A percentile compares a stretch with the other conserved stretches of the same genome.
These are phyloP conservation scores for Xeromyces bisporus DNA, from an alignment of 495 filamentous ascomycete genomes.

Conservation along the genomic window DNA sequence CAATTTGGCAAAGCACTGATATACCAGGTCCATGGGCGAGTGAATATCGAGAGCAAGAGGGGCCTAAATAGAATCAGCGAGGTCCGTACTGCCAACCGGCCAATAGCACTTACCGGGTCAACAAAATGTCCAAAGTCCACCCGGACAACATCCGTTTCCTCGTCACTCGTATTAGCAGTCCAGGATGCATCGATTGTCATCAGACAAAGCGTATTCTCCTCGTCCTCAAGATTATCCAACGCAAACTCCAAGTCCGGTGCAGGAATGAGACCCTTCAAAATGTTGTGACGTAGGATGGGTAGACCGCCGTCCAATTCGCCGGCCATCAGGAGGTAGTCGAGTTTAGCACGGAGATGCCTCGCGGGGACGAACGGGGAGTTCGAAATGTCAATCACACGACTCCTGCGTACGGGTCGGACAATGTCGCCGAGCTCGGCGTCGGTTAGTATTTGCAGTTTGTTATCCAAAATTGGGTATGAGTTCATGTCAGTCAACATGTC, in stretches of 20 bases:
- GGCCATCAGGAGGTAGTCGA: slow-evolving; percentile 62
- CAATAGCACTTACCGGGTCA: slow-evolving; percentile 44
- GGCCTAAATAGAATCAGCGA: slow-evolving; percentile 28
- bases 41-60: slow-evolving; percentile 77
- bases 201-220: slow-evolving; percentile 55
- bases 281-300: slow-evolving; percentile 59
- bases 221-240: slow-evolving; percentile 61
- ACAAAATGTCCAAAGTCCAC: slow-evolving; percentile 78
- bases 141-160: slow-evolving; percentile 14
- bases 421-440: slow-evolving; percentile 77
- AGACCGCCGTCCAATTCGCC: slow-evolving; percentile 88
- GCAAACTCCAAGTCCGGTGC: slow-evolving; percentile 91
- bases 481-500: slow-evolving; percentile 94
- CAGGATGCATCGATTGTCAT: slow-evolving; percentile 51
- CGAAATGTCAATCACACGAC: slow-evolving; percentile 77
- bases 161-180: slow-evolving; percentile 36
- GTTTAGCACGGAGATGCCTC: slow-evolving; percentile 53
- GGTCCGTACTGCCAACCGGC: neutral
- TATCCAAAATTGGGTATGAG: slow-evolving; percentile 87
- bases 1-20: slow-evolving; percentile 92
- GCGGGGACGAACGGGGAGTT: slow-evolving; percentile 62
- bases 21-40: slow-evolving; percentile 87
- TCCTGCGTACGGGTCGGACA: slow-evolving; percentile 50
- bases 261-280: slow-evolving; percentile 83
- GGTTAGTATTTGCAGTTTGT: slow-evolving; percentile 79